A percentile compares a stretch with the other conserved stretches of the same genome.
Evolutionary conservation across 176 grass and related monocot species (phyloP).

Genomic region (Oryza meridionalis): DNA sequence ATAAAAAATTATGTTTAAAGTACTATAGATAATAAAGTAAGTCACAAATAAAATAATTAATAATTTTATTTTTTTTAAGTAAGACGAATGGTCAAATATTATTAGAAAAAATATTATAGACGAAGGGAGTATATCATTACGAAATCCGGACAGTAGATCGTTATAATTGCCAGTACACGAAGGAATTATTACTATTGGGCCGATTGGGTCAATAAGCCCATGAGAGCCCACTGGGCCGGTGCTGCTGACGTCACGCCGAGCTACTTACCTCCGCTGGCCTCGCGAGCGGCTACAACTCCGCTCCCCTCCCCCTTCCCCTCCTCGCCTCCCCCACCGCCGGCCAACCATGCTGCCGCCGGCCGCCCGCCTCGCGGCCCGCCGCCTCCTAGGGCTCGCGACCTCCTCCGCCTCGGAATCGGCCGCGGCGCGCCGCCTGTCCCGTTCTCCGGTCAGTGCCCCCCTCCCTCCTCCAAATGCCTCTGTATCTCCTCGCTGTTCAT

Average conservation of each 20-base stretch:
- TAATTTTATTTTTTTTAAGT: too few species aligned
- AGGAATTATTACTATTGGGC: background rate
- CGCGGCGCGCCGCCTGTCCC: conserved; percentile 22
- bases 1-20: too few species aligned
- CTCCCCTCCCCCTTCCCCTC: background rate
- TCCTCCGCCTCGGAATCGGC: conserved; percentile 20
- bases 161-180: too few species aligned
- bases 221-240: background rate
- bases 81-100: too few species aligned
- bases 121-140: too few species aligned
- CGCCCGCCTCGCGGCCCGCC: conserved; percentile 62
- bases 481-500: background rate
- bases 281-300: conserved; percentile 34
- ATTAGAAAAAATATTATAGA: too few species aligned
- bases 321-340: conserved; percentile 19
- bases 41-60: too few species aligned
- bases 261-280: conserved; percentile 37
- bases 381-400: conserved; percentile 52
- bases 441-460: conserved; percentile 35
- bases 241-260: background rate
- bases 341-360: conserved; percentile 56
- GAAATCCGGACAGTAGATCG: too few species aligned
- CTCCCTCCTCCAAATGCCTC: background rate
- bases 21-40: too few species aligned
- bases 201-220: background rate